Conservation (phyloP, 1,284 basidiomycete species). For the Moniliella sp. region DNA sequence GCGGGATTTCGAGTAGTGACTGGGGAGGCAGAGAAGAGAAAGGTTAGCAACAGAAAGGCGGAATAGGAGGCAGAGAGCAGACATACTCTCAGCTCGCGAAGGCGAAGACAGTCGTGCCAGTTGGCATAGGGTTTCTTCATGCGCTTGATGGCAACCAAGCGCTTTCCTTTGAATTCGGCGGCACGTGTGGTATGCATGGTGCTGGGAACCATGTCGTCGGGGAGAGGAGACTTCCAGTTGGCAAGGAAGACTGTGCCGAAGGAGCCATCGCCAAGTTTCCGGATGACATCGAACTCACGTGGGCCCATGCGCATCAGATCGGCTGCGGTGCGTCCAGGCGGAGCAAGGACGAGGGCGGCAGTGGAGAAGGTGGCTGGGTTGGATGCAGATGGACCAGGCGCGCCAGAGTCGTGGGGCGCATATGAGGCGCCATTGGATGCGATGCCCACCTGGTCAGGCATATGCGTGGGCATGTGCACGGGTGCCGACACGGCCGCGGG, state of each 20-base stretch:
- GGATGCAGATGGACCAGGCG: too few relatives aligned
- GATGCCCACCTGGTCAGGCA: too few relatives aligned
- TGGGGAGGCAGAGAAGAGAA: too few relatives aligned
- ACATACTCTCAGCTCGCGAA: constrained; percentile 92
- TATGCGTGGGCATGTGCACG: too few relatives aligned
- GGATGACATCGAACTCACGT: constrained; percentile 25
- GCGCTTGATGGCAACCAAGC: constrained; percentile 84
- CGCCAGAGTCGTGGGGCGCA: too few relatives aligned
- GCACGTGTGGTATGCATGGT: constrained; percentile 47
- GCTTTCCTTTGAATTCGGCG: constrained; percentile 79
- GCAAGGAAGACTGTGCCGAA: constrained; percentile 91
- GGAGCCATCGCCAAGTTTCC: constrained; percentile 25
- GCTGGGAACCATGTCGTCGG: constrained; percentile 26
- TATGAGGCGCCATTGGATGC: too few relatives aligned
- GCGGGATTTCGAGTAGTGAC: constrained; percentile 78
- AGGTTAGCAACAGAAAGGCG: too few relatives aligned
- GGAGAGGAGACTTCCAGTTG: constrained; percentile 86
- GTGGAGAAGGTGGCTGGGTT: too few relatives aligned
- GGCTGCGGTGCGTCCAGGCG: too few relatives aligned
- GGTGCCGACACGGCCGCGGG: too few relatives aligned
- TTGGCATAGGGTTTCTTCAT: constrained; percentile 96
- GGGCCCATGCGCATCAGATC: constrained; percentile 23
- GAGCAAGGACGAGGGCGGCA: too few relatives aligned
- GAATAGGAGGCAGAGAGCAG: too few relatives aligned
- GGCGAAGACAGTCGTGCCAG: constrained; percentile 82